These are phyloP conservation scores for Tranzscheliella williamsii DNA, from an alignment of 1,284 basidiomycete species.

Conservation along the genomic window DNA sequence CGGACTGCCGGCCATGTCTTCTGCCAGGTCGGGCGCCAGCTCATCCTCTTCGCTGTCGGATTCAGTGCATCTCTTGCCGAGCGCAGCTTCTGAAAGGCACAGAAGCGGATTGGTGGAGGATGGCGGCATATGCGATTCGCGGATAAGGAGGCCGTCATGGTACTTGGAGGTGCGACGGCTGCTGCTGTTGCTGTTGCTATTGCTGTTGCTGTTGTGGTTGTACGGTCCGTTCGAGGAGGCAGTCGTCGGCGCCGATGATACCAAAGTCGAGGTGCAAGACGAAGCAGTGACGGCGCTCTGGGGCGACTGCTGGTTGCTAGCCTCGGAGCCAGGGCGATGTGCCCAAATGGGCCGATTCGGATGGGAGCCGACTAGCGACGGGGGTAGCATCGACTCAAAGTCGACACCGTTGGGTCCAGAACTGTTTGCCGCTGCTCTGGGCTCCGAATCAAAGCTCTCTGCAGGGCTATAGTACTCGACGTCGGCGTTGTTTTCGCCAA, in stretches of 20 bases:
- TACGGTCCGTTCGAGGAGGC: constrained; percentile 10
- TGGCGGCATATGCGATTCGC: constrained; percentile 34
- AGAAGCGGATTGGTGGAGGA: constrained; percentile 38
- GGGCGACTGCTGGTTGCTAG: constrained; percentile 30
- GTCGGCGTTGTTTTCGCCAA: background rate
- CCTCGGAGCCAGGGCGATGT: constrained; percentile 24
- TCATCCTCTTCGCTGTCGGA: constrained; percentile 37
- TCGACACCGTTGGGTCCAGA: background rate
- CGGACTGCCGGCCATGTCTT: constrained; percentile 7
- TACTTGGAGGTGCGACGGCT: constrained; percentile 31
- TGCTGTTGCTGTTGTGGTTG: constrained; percentile 6
- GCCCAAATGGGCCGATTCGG: background rate
- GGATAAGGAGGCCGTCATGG: constrained; percentile 36
- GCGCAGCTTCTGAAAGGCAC: constrained; percentile 37
- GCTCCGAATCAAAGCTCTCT: too few relatives aligned
- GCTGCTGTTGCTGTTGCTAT: constrained; percentile 14
- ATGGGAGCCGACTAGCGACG: background rate
- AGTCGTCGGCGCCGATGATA: constrained; percentile 13
- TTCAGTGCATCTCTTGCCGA: constrained; percentile 34
- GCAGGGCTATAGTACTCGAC: too few relatives aligned
- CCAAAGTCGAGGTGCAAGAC: constrained; percentile 11
- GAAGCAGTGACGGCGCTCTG: constrained; percentile 15
- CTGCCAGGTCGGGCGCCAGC: constrained; percentile 6
- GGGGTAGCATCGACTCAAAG: background rate
- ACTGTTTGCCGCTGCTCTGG: too few relatives aligned